phyloP scores from a whole-genome alignment of 1,284 basidiomycete genomes.

The Tilletia caries region DNA sequence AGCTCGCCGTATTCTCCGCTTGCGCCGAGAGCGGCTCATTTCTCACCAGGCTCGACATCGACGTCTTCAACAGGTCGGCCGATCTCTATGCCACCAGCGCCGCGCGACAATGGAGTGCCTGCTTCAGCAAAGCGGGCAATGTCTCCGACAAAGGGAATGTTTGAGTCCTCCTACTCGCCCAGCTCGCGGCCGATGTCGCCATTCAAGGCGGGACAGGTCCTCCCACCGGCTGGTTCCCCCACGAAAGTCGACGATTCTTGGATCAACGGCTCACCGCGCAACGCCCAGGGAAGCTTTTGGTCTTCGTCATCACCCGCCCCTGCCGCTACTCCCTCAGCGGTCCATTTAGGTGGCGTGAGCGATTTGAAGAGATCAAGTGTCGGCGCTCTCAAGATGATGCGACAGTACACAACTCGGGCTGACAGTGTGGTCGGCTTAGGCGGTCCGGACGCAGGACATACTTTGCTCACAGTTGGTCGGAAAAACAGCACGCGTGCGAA shows the following conservation, averaged over 20 bases:
- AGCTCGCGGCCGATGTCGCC: slow-evolving; percentile 26
- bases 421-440: slow-evolving; percentile 13
- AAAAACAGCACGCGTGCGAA: slow-evolving; percentile 23
- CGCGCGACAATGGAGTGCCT: slow-evolving; percentile 28
- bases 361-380: slow-evolving; percentile 46
- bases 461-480: slow-evolving; percentile 41
- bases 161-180: slow-evolving; percentile 18
- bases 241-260: slow-evolving; percentile 38
- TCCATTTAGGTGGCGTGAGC: slow-evolving; percentile 44
- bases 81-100: slow-evolving; percentile 42
- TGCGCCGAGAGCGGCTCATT: slow-evolving; percentile 22
- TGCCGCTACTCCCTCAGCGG: slow-evolving; percentile 26
- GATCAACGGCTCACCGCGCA: slow-evolving; percentile 26
- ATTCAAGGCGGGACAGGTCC: slow-evolving; percentile 27
- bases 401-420: slow-evolving; percentile 34
- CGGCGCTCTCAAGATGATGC: slow-evolving; percentile 46
- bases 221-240: slow-evolving; percentile 31
- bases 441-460: slow-evolving; percentile 17
- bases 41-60: slow-evolving; percentile 22
- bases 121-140: slow-evolving; percentile 24
- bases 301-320: slow-evolving; percentile 17
- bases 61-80: slow-evolving; percentile 26
- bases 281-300: slow-evolving; percentile 42
- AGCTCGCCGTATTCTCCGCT: background rate
- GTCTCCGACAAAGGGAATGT: slow-evolving; percentile 21